Base-by-base conservation (phyloP, 176 grass and related monocot species). In the Zizania latifolia region DNA sequence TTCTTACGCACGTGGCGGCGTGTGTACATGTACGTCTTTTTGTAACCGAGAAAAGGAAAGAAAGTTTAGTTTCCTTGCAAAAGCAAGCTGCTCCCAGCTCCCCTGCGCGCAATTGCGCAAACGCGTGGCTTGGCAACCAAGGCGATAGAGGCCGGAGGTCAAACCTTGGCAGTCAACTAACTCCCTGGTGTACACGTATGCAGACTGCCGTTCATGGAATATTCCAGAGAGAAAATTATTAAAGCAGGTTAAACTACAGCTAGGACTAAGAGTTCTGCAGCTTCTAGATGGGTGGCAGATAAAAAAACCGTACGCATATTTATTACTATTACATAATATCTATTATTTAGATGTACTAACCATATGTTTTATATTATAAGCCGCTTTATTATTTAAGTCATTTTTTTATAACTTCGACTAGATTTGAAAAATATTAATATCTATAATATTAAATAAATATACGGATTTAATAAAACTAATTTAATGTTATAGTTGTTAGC, bases 61-160 rank as follows among this genome's bases (percentile, higher is more conserved):
- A n/a, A n/a, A n/a, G n/a, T n/a, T n/a, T n/a, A 6, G 4, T 21
- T 60, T 65, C 15, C 69, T 68, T 74, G 76, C 11, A 17, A 12
- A 12, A 19, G 37, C 68, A 61, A 80, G 76, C 21, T 28, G 46
- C 3, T 46, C 9, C n/a, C 21, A 21, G 46, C 3, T 46, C 8
- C 54, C 17, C 0, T 0, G 29, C 30, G 0, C 1, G 40, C 16
- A 8, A 29, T n/a, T n/a, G n/a, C n/a, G n/a, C n/a, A n/a, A n/a
- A n/a, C n/a, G 12, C 12, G 27, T 23, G 21, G 24, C 71, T 81
- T 82, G 71, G 62, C 37, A 15, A 27, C 48, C 71, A 68, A 59
- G 81, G 71, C 37, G n/a, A 8, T 0, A 13, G 8, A 21, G 19
- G n/a, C n/a, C 13, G n/a, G 28, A 28, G 62, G 37, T 68, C 79